Evolutionary conservation across 2,329 filamentous ascomycete species (phyloP), one percentile per base, ranked within the genome.

Genomic region (Cryoendolithus antarcticus): DNA sequence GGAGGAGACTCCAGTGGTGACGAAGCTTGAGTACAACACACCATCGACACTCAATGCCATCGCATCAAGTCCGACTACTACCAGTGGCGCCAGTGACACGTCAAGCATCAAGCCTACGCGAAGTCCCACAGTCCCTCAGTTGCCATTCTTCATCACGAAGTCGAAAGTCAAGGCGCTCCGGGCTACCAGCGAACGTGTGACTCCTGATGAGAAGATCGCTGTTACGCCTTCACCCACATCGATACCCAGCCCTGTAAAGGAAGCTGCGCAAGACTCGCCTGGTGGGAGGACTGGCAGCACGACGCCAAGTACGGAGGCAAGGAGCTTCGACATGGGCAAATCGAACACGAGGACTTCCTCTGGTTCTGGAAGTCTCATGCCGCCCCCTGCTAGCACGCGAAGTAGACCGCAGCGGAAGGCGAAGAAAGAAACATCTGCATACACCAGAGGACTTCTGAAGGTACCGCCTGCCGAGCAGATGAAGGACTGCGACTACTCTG

Each of bases 401-500:
- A 44, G 48, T 7, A 45, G 55, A 21, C 38, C 46, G 9, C 52
- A 51, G 12, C 46, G 51, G 9, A 54, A 58, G 42, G 76, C 78
- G 37, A 98, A 98, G 66, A 93, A 96, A 58, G 80, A 86, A 42
- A 98, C 91, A 0, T 95, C 88, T 54, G 91, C 91, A 1, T 98
- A 96, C 61, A 84, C 80, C 11, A 80, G 84, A 24, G 91, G 91
- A 0, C 65, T 96, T 31, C 74, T 83, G 50, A 86, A 88, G 61
- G 82, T 89, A 44, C 66, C 75, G 0, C 91, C 91, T 0, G 70
- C 77, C 40, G 85, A 94, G 56, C 86, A 89, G 44, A 91, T 94
- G 62, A 67, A 77, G 45, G 78, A 77, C 44, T 89, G 86, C 40
- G 89, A 98, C 56, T 96, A 94, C 59, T 89, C 81, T 53, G 91